Conservation (phyloP, 805 yeast species). For the Scheffersomyces amazonensis region DNA sequence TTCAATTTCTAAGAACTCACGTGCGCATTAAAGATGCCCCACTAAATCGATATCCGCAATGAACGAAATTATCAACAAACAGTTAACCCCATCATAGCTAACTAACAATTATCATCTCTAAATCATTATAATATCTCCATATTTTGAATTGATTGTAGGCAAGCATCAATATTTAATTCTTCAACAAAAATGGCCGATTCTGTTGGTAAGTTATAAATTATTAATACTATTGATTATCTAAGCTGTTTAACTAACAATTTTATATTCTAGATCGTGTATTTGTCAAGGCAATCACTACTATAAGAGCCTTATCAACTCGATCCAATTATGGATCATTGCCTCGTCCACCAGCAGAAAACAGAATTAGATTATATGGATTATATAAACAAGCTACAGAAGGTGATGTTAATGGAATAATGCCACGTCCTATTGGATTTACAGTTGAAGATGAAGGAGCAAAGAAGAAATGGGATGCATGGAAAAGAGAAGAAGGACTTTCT, state of each 20-base stretch:
- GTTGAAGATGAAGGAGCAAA: constrained; percentile 66
- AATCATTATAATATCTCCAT: no score
- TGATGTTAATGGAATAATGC: constrained; percentile 66
- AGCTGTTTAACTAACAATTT: background rate
- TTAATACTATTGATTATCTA: no score
- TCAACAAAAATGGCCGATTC: constrained; percentile 10
- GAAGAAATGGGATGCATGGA: constrained; percentile 87
- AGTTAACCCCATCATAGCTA: no score
- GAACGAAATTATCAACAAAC: no score
- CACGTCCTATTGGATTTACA: constrained; percentile 58
- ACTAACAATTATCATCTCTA: no score
- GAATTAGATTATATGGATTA: constrained; percentile 72
- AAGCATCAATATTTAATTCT: no score
- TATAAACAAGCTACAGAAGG: constrained; percentile 92
- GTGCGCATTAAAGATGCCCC: background rate
- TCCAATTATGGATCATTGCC: constrained; percentile 63
- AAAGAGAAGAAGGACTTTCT: constrained; percentile 63
- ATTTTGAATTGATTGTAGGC: no score
- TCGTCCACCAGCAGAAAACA: constrained; percentile 69
- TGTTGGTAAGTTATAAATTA: constrained; percentile 14
- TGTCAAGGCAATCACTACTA: constrained; percentile 77
- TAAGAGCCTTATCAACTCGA: constrained; percentile 65
- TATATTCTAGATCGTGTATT: constrained; percentile 62
- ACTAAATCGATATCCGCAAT: background rate
- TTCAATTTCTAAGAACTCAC: background rate